Conservation (phyloP, 352 stramenopile genomes). For the Phytophthora citricola region DNA sequence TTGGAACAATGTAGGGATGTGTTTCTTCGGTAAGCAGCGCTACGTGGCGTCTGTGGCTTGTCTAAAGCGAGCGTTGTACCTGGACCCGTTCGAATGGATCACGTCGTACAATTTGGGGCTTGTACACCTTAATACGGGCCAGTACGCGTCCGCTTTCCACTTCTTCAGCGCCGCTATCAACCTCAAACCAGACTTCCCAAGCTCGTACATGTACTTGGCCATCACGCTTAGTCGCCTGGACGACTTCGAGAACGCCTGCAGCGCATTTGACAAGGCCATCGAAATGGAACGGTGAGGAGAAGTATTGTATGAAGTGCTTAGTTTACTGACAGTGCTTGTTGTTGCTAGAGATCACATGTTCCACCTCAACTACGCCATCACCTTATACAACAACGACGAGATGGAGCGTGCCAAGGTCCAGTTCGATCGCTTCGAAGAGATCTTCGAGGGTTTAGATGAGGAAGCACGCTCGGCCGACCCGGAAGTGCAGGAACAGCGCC, state of each 20-base stretch:
- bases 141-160: conserved; percentile 95
- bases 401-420: conserved; percentile 87
- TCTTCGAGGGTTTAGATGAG: conserved; percentile 79
- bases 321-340: conserved; percentile 1
- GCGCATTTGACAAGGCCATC: conserved; percentile 93
- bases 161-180: conserved; percentile 93
- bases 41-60: conserved; percentile 90
- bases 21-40: conserved; percentile 94
- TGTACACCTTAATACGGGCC: conserved; percentile 92
- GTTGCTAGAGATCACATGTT: conserved; percentile 81
- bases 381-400: conserved; percentile 91
- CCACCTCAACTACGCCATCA: conserved; percentile 91
- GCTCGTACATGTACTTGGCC: conserved; percentile 94
- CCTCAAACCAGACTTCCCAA: conserved; percentile 87
- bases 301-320: too few species aligned
- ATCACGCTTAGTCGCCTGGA: conserved; percentile 90
- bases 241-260: conserved; percentile 93
- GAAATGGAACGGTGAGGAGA: conserved; percentile 76
- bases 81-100: conserved; percentile 96
- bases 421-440: conserved; percentile 85
- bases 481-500: conserved; percentile 78
- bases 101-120: conserved; percentile 94
- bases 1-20: conserved; percentile 97
- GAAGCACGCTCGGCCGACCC: conserved; percentile 68
- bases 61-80: conserved; percentile 92